Base-by-base conservation (phyloP, 495 filamentous ascomycete genomes). In the Aspergillus egyptiacus region DNA sequence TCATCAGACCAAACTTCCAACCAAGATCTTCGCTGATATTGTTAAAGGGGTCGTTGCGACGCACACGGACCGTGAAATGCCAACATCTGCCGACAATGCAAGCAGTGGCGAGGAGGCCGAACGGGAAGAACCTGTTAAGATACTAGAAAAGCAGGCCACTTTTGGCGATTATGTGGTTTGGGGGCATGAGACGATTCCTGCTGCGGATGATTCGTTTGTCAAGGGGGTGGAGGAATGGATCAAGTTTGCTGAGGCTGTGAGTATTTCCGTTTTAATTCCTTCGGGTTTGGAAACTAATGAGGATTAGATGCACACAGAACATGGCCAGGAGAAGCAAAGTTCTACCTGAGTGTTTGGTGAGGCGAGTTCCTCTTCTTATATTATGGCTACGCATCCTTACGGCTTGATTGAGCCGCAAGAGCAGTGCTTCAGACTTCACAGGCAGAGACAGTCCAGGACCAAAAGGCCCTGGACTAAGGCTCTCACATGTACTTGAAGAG, bases 191-290 rank as follows among this genome's bases (percentile, higher is more conserved):
- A 73, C 76, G 42, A 54, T 78, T 34, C 84, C 85, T 19, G 75
- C 82, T 15, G 73, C 80, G 8, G 85, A 87, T 54, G 85, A 87
- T 61, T 60, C 73, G 1, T 91, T 87, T 60, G 82, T 79, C 9
- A 78, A 82, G 22, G 74, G 75, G 0, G 70, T 94, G 51, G 80
- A 86, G 61, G 91, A 97, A 66, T 96, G 91, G 91, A 65, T 96
- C 55, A 71, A 66, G 1, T 80, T 95, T 64, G 83, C 90, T 18
- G 82, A 84, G 54, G 70, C 69, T 51, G 80, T 84, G 65, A 41
- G 71, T 56, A 47, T 32, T n/a, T n/a, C n/a, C n/a, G n/a, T n/a
- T 13, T 31, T 11, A 24, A 8, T 25, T 23, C 14, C 36, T 15
- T 17, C 27, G 4, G 8, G 32, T 20, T 6, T 14, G 32, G 5